A percentile compares a stretch with the other conserved stretches of the same genome.
Conservation (phyloP, 2,329 filamentous ascomycete species). For the Leptosphaerulina australis region DNA sequence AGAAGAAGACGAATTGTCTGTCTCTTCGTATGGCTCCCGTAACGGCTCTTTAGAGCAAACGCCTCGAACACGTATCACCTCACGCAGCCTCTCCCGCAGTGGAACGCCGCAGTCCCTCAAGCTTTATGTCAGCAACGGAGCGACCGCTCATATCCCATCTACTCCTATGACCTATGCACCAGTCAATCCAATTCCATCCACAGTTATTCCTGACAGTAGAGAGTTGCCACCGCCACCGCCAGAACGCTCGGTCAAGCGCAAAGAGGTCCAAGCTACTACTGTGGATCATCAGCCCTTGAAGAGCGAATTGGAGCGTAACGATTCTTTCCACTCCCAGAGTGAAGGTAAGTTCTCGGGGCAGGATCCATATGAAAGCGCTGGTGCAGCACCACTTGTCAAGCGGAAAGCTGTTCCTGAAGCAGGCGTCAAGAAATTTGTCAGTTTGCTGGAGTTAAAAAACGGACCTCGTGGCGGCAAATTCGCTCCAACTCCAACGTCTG, state of each 20-base stretch:
- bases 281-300: conserved; percentile 36
- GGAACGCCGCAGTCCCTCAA: conserved; percentile 46
- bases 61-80: conserved; percentile 36
- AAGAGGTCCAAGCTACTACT: conserved; percentile 15
- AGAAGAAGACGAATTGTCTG: conserved; percentile 29
- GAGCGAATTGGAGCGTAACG: conserved; percentile 31
- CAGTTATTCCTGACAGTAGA: conserved; percentile 27
- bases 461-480: conserved; percentile 41
- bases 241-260: conserved; percentile 38
- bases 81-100: conserved; percentile 42
- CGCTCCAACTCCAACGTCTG: conserved; percentile 27
- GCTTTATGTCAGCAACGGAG: conserved; percentile 46
- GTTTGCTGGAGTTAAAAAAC: conserved; percentile 36
- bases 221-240: conserved; percentile 46
- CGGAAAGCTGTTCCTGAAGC: conserved; percentile 34
- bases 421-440: conserved; percentile 34
- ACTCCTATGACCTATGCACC: conserved; percentile 22
- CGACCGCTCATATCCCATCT: conserved; percentile 43
- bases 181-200: conserved; percentile 16
- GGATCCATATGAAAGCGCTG: conserved; percentile 6
- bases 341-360: conserved; percentile 6
- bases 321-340: conserved; percentile 37
- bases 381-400: conserved; percentile 27
- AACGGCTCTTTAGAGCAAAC: conserved; percentile 30
- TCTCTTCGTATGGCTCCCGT: conserved; percentile 22